Evolutionary conservation across 768 basidiomycete species (phyloP), one percentile per base, ranked within the genome.

Genomic region (Pleurotus djamor): DNA sequence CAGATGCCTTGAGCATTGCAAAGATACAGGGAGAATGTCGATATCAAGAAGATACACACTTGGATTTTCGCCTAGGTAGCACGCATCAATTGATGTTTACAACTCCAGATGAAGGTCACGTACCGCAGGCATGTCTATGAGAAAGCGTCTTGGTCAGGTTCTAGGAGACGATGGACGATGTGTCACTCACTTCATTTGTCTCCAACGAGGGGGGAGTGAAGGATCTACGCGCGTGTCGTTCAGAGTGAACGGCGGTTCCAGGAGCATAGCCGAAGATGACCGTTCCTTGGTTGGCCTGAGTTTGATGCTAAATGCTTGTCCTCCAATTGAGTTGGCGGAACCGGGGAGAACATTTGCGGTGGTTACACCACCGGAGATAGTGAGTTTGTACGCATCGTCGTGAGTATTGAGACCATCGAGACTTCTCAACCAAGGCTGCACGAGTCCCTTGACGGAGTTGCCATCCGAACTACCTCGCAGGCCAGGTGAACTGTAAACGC

Each of bases 401-500:
- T 89, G 90, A 0, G 91, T 92, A 67, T 94, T 92, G 52, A 94
- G 76, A 0, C 82, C 91, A 64, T 96, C 92, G 10, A 94, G 69
- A 33, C 84, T 86, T 37, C 91, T 80, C 6, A 94, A 76, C 87
- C 87, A 89, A 13, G 83, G 84, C 48, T 75, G 74, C 2, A 76
- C 67, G 10, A 71, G 77, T 14, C 73, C 78, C 55, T 83, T 78
- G 36, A 68, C 14, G 9, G 87, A 88, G 67, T 88, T 86, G 32
- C 66, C 79, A 64, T 91, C 91, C 12, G 55, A 59, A 2, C 80
- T 72, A 14, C 86, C 88, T n/a, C 65, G 57, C 1, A 91, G 72
- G 0, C 44, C 65, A 0, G 89, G 89, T 0, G 81, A 71, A 10
- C 84, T 63, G 16, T 66, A 74, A 36, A 84, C 79, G 13, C 85